Conservation (phyloP, 805 yeast species). For the Schwanniomyces yamadae region DNA sequence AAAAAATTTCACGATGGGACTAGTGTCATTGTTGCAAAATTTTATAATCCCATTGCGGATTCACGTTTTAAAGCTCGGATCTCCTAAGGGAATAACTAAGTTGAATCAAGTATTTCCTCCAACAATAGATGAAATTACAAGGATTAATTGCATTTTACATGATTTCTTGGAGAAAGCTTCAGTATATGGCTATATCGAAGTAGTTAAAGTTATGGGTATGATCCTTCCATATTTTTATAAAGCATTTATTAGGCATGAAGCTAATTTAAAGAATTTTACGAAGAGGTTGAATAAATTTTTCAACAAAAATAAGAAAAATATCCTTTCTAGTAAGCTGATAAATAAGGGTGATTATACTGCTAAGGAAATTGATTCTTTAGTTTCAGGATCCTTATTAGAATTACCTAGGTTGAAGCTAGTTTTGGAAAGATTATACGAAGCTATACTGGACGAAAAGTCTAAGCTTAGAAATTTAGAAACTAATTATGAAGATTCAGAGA, state of each 20-base stretch:
- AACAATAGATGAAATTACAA: slow-evolving; percentile 88
- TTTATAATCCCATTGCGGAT: slow-evolving; percentile 78
- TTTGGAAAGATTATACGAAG: slow-evolving; percentile 55
- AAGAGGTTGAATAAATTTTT: slow-evolving; percentile 47
- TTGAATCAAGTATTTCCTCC: slow-evolving; percentile 87
- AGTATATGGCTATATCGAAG: slow-evolving; percentile 71
- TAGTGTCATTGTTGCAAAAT: slow-evolving; percentile 75
- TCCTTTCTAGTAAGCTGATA: slow-evolving; percentile 28
- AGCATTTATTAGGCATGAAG: slow-evolving; percentile 92
- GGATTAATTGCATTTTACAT: slow-evolving; percentile 81
- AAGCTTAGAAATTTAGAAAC: slow-evolving; percentile 18
- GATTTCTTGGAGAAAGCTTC: slow-evolving; percentile 69
- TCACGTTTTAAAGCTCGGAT: slow-evolving; percentile 56
- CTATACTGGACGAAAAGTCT: slow-evolving; percentile 44
- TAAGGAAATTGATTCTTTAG: slow-evolving; percentile 41
- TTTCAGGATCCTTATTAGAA: slow-evolving; percentile 65
- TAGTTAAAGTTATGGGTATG: slow-evolving; percentile 75
- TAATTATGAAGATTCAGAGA: slow-evolving; percentile 23
- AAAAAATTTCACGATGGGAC: slow-evolving; percentile 65
- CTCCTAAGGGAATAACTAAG: slow-evolving; percentile 57
- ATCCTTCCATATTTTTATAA: slow-evolving; percentile 89
- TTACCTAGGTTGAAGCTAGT: slow-evolving; percentile 69
- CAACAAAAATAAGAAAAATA: slow-evolving; percentile 24
- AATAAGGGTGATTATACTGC: slow-evolving; percentile 29
- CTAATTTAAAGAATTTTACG: slow-evolving; percentile 72